Conservation (phyloP, 257 asterid species). For the Solanum lycopersicoides region DNA sequence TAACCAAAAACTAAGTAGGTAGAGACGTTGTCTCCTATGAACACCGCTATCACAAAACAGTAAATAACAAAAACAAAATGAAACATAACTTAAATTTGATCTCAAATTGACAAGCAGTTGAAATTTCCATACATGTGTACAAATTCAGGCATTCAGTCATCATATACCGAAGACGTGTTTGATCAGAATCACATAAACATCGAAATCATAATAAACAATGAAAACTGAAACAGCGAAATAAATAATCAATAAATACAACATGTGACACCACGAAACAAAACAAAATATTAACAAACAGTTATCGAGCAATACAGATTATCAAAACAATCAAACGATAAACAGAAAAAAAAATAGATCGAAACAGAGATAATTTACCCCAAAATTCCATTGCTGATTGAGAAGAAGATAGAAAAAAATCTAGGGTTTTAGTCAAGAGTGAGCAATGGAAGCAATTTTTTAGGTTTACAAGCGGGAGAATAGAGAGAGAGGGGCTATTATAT, state of each 20-base stretch:
- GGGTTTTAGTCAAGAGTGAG: not conserved
- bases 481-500: not conserved
- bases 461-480: not conserved
- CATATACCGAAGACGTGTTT: not conserved
- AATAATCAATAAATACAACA: not conserved
- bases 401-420: not conserved
- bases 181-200: not conserved
- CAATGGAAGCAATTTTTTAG: not conserved
- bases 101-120: not conserved
- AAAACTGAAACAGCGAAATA: not conserved
- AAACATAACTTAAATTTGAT: not conserved
- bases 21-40: not conserved
- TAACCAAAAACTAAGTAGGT: not conserved
- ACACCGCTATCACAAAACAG: not conserved
- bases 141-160: not conserved
- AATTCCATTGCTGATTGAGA: not conserved
- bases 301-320: not conserved
- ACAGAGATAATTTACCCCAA: not conserved
- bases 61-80: not conserved
- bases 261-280: not conserved
- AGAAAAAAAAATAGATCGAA: not conserved
- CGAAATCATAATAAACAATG: not conserved
- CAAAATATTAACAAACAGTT: not conserved
- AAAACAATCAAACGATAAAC: not conserved
- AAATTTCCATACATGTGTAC: not conserved